Base-by-base conservation (phyloP, 2,329 filamentous ascomycete genomes). In the Ophiostoma sp. region DNA sequence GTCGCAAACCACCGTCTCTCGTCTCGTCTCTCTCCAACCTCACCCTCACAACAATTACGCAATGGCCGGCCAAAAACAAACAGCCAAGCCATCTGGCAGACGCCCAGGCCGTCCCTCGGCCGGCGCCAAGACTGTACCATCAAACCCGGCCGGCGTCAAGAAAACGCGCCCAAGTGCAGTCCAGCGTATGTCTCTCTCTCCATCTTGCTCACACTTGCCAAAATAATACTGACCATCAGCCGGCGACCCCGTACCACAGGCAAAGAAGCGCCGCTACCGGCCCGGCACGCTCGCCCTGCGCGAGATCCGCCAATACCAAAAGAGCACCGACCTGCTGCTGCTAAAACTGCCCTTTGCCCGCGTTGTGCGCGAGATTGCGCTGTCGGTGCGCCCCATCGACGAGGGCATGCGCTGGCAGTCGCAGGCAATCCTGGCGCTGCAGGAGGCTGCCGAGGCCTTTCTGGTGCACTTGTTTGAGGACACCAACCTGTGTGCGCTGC, bases 401-500 rank as follows among this genome's bases (percentile, higher is more conserved):
- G 83, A 88, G 71, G 90, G 92, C 72, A 88, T 98, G 79, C 88
- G 94, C 75, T 99, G 95, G 94, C 95, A 98, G 82, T 96, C 92
- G 69, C 94, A 96, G 76, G 94, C 95, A 68, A 95, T 98, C 76
- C 88, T 91, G 77, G 94, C 94, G 15, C 85, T 98, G 2, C 94
- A 98, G 81, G 94, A 98, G 83, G 93, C 94, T 17, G 88, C 94
- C n/a, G 94, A 98, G 82, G 94, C 94, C 5, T 98, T 96, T 80
- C 85, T 98, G 75, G 91, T 98, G 71, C 94, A 96, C 78, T 84
- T 98, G n/a, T 97, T 98, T 77, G 94, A 97, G 79, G 93, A 96
- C 80, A 92, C 92, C 74, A 97, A 98, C 82, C 86, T 98, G 60
- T 97, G 94, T 82, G 95, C 94, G 73, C 94, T 98, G 76, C 94